Evolutionary conservation across 345 rosid species (phyloP).

Genomic region (Camelina sativa): DNA sequence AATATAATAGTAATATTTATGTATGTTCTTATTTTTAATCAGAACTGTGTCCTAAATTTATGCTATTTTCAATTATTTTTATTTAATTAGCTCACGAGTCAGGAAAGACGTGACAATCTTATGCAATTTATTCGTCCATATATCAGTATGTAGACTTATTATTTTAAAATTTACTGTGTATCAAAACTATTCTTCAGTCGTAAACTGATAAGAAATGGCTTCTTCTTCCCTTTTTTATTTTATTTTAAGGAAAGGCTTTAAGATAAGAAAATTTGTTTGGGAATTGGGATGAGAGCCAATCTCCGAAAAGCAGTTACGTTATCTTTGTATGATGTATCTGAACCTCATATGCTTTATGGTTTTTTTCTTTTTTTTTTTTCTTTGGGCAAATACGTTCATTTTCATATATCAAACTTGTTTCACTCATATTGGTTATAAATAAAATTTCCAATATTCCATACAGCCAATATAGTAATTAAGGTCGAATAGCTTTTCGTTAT

Average conservation of each 20-base stretch:
- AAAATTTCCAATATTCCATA: conserved; percentile 1
- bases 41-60: neutral
- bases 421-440: neutral
- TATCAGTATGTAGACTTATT: neutral
- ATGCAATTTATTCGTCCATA: neutral
- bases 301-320: conserved; percentile 43
- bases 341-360: conserved; percentile 38
- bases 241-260: conserved; percentile 1
- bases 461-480: conserved; percentile 14
- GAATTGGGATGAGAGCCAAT: conserved; percentile 48
- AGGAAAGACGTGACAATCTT: neutral
- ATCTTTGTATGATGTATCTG: conserved; percentile 44
- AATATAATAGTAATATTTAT: conserved; percentile 5
- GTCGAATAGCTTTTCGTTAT: conserved; percentile 29
- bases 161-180: neutral
- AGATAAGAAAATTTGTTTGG: conserved; percentile 44
- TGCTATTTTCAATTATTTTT: neutral
- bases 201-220: conserved; percentile 17
- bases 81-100: neutral
- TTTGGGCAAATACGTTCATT: conserved; percentile 4
- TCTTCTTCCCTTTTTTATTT: neutral
- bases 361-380: neutral
- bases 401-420: conserved; percentile 2
- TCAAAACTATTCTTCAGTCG: neutral
- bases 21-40: too few relatives aligned